A percentile compares a stretch with the other conserved stretches of the same genome.
Conservation (phyloP, 495 filamentous ascomycete species). For the Penicillium riverlandense region DNA sequence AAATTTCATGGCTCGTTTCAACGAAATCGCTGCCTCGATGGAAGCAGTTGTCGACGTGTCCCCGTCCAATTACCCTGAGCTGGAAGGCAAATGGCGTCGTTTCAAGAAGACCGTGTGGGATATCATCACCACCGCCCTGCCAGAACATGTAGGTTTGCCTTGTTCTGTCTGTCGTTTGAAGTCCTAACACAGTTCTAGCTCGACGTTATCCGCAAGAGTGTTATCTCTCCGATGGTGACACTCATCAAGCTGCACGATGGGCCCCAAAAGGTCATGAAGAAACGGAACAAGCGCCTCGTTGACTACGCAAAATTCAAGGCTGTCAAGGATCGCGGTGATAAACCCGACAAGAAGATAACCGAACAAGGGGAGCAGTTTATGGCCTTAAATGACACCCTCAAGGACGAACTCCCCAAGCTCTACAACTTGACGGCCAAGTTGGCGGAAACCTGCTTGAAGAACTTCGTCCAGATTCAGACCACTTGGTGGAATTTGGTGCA, state of each 20-base stretch:
- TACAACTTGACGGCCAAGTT: slow-evolving; percentile 71
- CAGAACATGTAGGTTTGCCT: slow-evolving; percentile 70
- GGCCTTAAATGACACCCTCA: slow-evolving; percentile 84
- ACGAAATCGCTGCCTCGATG: slow-evolving; percentile 61
- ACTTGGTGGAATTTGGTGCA: slow-evolving; percentile 75
- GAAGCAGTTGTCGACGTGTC: slow-evolving; percentile 55
- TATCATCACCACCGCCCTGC: slow-evolving; percentile 66
- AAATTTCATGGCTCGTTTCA: slow-evolving; percentile 63
- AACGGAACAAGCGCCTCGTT: slow-evolving; percentile 79
- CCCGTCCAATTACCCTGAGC: slow-evolving; percentile 61
- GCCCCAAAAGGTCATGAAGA: slow-evolving; percentile 79
- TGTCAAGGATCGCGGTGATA: slow-evolving; percentile 69
- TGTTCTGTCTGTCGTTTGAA: not conserved
- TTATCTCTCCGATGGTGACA: slow-evolving; percentile 80
- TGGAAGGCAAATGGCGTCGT: slow-evolving; percentile 86
- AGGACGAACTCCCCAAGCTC: slow-evolving; percentile 84
- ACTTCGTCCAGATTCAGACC: slow-evolving; percentile 73
- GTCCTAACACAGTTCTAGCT: slow-evolving; percentile 42
- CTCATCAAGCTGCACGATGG: slow-evolving; percentile 74
- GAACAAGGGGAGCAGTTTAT: slow-evolving; percentile 81
- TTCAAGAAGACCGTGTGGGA: slow-evolving; percentile 77
- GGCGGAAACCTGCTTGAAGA: slow-evolving; percentile 69
- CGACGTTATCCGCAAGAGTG: slow-evolving; percentile 64
- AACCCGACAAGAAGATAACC: slow-evolving; percentile 70
- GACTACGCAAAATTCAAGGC: slow-evolving; percentile 82